A percentile compares a stretch with the other conserved stretches of the same genome.
Evolutionary conservation across 139 green algal genomes (phyloP).

Genomic region (Pedinophyceae sp.): DNA sequence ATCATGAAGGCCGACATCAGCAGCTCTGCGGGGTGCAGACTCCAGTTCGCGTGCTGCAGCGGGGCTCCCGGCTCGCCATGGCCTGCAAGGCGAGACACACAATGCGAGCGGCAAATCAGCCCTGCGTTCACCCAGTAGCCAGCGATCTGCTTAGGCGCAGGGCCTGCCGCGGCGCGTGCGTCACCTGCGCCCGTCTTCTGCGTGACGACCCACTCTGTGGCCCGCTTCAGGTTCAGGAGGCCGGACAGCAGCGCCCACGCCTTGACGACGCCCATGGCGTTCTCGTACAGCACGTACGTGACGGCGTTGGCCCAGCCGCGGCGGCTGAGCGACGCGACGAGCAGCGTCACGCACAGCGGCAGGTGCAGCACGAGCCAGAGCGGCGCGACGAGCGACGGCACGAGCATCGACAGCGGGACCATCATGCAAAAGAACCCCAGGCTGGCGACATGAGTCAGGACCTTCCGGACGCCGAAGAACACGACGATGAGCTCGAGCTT

Average conservation of each 20-base stretch:
- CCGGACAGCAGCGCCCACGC: slow-evolving; percentile 52
- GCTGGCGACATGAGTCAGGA: slow-evolving; percentile 55
- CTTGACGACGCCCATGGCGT: slow-evolving; percentile 75
- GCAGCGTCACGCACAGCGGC: slow-evolving; percentile 53
- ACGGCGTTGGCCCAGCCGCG: too few species aligned
- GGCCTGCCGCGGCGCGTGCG: slow-evolving; percentile 15
- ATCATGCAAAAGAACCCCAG: slow-evolving; percentile 73
- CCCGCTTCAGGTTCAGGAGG: slow-evolving; percentile 44
- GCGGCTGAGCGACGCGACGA: too few species aligned
- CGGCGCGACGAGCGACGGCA: slow-evolving; percentile 34
- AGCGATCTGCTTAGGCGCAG: too few species aligned
- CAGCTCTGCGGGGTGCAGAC: slow-evolving; percentile 43
- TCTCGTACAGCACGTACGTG: slow-evolving; percentile 84
- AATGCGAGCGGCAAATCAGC: too few species aligned
- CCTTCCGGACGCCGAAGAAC: slow-evolving; percentile 67
- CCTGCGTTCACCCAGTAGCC: too few species aligned
- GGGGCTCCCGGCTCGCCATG: not conserved
- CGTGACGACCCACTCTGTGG: slow-evolving; percentile 77
- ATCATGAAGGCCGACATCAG: slow-evolving; percentile 45
- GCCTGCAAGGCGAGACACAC: slow-evolving; percentile 6
- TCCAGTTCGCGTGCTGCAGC: too few species aligned
- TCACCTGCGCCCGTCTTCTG: slow-evolving; percentile 40
- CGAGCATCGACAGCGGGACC: slow-evolving; percentile 50
- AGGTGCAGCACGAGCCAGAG: slow-evolving; percentile 67
- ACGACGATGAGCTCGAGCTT: slow-evolving; percentile 61